phyloP scores from a whole-genome alignment of 2,329 filamentous ascomycete species.

The Trichophaea hybrida region DNA sequence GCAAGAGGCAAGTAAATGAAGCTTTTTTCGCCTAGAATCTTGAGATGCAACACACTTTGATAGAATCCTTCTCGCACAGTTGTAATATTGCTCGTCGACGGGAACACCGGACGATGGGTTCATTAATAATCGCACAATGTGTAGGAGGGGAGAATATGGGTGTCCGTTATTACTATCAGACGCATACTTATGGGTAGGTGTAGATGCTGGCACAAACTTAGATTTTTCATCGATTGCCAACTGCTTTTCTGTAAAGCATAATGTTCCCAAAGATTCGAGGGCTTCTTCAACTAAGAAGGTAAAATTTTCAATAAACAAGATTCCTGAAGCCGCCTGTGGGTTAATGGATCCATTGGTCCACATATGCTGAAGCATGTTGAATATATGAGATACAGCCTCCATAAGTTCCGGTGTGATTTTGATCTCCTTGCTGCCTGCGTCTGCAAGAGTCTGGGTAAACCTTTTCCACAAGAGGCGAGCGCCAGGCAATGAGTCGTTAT shows the following conservation, averaged over 20 bases:
- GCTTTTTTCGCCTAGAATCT: constrained; percentile 30
- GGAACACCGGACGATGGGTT: constrained; percentile 36
- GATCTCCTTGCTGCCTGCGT: constrained; percentile 65
- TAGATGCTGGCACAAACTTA: constrained; percentile 47
- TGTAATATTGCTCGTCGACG: constrained; percentile 35
- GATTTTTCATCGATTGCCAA: constrained; percentile 40
- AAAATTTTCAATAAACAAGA: constrained; percentile 37
- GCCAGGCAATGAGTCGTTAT: constrained; percentile 35
- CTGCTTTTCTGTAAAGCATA: constrained; percentile 50
- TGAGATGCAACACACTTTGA: constrained; percentile 19
- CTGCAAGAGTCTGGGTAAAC: constrained; percentile 46
- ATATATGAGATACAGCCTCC: constrained; percentile 57
- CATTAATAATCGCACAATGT: constrained; percentile 49
- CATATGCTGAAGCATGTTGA: constrained; percentile 53
- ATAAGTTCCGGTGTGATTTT: constrained; percentile 75
- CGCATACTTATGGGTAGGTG: constrained; percentile 46
- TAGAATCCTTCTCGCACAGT: constrained; percentile 22
- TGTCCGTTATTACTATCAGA: constrained; percentile 39
- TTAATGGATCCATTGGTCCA: constrained; percentile 40
- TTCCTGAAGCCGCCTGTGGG: constrained; percentile 18
- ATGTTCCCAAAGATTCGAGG: constrained; percentile 42
- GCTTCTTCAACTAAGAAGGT: constrained; percentile 38
- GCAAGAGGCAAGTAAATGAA: constrained; percentile 30
- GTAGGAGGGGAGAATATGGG: constrained; percentile 43
- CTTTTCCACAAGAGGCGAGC: constrained; percentile 46